Percentiles rank a stretch among this genome's conserved stretches.
phyloP scores from a whole-genome alignment of 129 eudicot species.

The Escallonia rubra region DNA sequence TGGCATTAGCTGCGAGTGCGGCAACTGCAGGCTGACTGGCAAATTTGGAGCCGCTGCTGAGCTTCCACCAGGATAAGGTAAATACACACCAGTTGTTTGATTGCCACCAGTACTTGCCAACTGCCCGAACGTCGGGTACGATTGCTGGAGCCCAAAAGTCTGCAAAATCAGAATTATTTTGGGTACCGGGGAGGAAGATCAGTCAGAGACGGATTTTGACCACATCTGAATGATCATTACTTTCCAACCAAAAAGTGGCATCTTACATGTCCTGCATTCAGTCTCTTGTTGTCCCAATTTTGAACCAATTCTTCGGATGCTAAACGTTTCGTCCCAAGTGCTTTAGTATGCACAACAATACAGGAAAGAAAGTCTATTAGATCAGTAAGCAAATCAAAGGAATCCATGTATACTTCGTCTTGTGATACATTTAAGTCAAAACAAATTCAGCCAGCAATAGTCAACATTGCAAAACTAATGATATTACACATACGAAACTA shows the following conservation, averaged over 20 bases:
- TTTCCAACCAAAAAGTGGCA: not conserved
- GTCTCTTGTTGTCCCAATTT: slow-evolving; percentile 71
- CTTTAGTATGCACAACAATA: slow-evolving; percentile 27
- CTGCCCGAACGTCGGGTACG: slow-evolving; percentile 44
- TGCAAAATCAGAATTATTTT: slow-evolving; percentile 12
- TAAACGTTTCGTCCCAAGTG: slow-evolving; percentile 76
- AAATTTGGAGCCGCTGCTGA: slow-evolving; percentile 36
- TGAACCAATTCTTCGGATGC: slow-evolving; percentile 78
- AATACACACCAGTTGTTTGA: slow-evolving; percentile 27
- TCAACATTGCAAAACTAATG: no score
- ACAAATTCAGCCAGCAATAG: no score
- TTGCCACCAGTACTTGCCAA: slow-evolving; percentile 31
- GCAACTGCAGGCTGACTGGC: slow-evolving; percentile 42
- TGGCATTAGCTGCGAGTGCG: slow-evolving; percentile 26
- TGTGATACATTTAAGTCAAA: no score
- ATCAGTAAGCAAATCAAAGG: no score
- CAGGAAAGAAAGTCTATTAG: no score
- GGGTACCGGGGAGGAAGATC: not conserved
- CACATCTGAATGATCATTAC: not conserved
- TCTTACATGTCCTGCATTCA: slow-evolving; percentile 75
- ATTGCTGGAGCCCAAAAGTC: slow-evolving; percentile 53
- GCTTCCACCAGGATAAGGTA: slow-evolving; percentile 44
- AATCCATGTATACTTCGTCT: no score
- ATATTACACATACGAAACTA: no score
- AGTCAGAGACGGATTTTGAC: not conserved